Base-by-base conservation (phyloP, 2,329 filamentous ascomycete genomes). In the Cladosporium sp. region DNA sequence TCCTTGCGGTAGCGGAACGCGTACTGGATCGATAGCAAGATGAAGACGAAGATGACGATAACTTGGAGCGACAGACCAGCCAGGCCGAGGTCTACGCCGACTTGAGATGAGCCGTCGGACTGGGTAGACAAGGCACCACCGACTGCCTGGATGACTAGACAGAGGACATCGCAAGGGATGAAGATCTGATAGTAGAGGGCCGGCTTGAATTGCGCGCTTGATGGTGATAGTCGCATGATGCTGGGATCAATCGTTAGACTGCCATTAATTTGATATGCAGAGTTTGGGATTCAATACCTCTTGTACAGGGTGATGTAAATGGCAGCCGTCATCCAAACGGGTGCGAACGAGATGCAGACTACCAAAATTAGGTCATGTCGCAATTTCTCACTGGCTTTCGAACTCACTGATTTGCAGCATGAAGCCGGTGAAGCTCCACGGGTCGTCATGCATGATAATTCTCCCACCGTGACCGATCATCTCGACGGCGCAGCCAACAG, bases 31-130 rank as follows among this genome's bases (percentile, higher is more conserved):
- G 49, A 62, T 4, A 65, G 28, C 18, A 71, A 29, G 58, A 84
- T 82, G 79, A 90, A 90, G 65, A 82, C 73, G 50, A 81, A 68
- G 40, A 89, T 79, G 5, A 85, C 86, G 66, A 82, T 76, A 52
- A 89, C 87, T 71, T 90, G 88, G 73, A 85, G 86, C 21, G 81
- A 75, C 0, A 90, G 82, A 35, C 88, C 88, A 5, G 86, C 86
- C n/a, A 90, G 81, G 83, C 88, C 88, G 76, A 89, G 84, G 72
- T 89, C 79, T 68, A 84, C 82, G n/a, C 86, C 88, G 0, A 72
- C 69, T 1, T 77, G 68, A 16, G 62, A 62, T 12, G 49, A 56
- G 16, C 69, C 69, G 33, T 78, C 69, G 18, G 73, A 73, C 6
- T 77, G 64, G 53, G 63, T 58, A 5, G 64, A 62, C 16, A 62